Evolutionary conservation across 768 basidiomycete genomes (phyloP).

Genomic region (Lactarius psammicola): DNA sequence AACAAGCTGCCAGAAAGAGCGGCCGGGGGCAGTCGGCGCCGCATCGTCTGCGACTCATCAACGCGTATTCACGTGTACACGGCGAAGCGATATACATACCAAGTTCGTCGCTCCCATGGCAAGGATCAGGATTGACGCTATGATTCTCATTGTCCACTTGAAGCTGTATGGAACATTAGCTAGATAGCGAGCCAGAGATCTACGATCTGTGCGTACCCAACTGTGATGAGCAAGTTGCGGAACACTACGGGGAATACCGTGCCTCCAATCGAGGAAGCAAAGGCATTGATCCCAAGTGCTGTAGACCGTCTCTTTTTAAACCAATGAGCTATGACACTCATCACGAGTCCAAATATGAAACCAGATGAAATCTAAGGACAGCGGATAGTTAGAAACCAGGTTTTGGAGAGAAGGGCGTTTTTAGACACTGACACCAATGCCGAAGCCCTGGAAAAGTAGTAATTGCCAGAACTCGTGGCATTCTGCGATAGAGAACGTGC

Average conservation of each 20-base stretch:
- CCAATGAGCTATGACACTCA: slow-evolving; percentile 68
- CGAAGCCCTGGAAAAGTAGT: slow-evolving; percentile 69
- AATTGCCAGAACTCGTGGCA: slow-evolving; percentile 79
- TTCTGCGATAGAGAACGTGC: slow-evolving; percentile 66
- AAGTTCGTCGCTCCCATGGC: slow-evolving; percentile 56
- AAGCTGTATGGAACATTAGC: slow-evolving; percentile 45
- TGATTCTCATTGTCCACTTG: slow-evolving; percentile 70
- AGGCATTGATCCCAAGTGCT: slow-evolving; percentile 61
- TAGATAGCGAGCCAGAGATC: neutral
- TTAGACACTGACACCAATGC: slow-evolving; percentile 50
- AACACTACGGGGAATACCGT: slow-evolving; percentile 63
- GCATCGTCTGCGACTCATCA: slow-evolving; percentile 34
- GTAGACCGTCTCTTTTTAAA: slow-evolving; percentile 57
- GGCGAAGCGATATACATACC: slow-evolving; percentile 32
- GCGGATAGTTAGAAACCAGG: neutral
- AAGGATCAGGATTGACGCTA: slow-evolving; percentile 60
- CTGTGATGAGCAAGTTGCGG: slow-evolving; percentile 49
- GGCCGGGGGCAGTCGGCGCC: slow-evolving; percentile 52
- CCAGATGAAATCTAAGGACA: slow-evolving; percentile 39
- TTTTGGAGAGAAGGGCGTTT: slow-evolving; percentile 13
- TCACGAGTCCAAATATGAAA: slow-evolving; percentile 59
- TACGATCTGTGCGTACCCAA: slow-evolving; percentile 45
- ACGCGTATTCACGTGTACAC: neutral
- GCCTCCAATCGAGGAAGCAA: too few relatives aligned
- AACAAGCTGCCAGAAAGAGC: slow-evolving; percentile 56